Conservation (phyloP, 352 stramenopile species). For the Pythium biforme region DNA sequence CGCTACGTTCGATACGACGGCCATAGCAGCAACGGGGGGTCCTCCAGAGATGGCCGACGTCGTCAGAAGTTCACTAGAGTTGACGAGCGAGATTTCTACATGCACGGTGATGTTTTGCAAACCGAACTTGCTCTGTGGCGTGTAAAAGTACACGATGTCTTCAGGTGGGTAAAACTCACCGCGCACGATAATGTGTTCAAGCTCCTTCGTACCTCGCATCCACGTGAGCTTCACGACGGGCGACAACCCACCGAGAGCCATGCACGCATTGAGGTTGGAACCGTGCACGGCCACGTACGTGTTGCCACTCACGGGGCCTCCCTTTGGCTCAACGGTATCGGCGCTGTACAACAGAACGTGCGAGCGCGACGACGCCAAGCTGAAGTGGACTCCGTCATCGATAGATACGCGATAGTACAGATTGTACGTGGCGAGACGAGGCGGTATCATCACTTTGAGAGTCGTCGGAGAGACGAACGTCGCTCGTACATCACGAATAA, state of each 20-base stretch:
- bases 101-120: conserved; percentile 61
- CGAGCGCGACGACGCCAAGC: conserved; percentile 29
- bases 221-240: conserved; percentile 53
- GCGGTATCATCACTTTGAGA: conserved; percentile 42
- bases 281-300: conserved; percentile 64
- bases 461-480: conserved; percentile 38
- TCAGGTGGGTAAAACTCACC: conserved; percentile 64
- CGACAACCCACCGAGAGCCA: conserved; percentile 26
- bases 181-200: conserved; percentile 53
- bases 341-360: conserved; percentile 59
- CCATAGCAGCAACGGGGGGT: neutral
- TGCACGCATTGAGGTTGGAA: conserved; percentile 58
- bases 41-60: neutral
- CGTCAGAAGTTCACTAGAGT: neutral
- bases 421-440: conserved; percentile 54
- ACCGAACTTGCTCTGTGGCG: conserved; percentile 72
- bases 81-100: conserved; percentile 42
- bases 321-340: conserved; percentile 45
- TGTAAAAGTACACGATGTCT: conserved; percentile 74
- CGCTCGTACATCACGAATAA: conserved; percentile 44
- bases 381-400: conserved; percentile 49
- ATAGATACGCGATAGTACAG: conserved; percentile 68
- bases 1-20: neutral
- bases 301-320: conserved; percentile 64
- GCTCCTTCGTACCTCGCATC: conserved; percentile 54